Base-by-base conservation (phyloP, 768 basidiomycete genomes). In the Arthromyces matolae region DNA sequence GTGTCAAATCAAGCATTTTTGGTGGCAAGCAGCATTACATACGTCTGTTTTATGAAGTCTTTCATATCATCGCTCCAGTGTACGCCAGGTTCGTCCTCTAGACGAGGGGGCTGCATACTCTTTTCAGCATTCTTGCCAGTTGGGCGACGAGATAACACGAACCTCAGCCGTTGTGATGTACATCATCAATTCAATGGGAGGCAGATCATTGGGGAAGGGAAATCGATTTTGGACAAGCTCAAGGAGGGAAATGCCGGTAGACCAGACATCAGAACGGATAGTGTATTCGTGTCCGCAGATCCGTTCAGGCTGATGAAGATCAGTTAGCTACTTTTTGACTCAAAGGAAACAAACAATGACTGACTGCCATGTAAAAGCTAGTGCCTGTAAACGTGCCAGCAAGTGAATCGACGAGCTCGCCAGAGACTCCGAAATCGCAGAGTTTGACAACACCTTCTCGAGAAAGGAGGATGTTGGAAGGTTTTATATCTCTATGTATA, bases 321-420 rank as follows among this genome's bases (percentile, higher is more conserved):
- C 37, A 20, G 34, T 59, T 44, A 51, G 46, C 24, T 43, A 52
- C 43, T 39, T 45, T 25, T 36, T 7, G 51, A 33, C 28, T 5
- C 29, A 14, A 31, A 46, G 37, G 24, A 33, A 41, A 41, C n/a
- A 19, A 18, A 7, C 10, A 23, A 31, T 28, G 23, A 81, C 94
- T 67, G 60, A 97, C 95, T 55, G 96, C 94, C 95, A 98, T 98
- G 69, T 98, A 99, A 56, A 90, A 88, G 63, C 93, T 93, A 35
- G 95, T 98, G 6, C 96, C 96, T 1, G 95, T 98, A 62, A 97
- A 98, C 1, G 96, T 98, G 45, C 89, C 90, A 13, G 96, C 96
- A 53, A 89, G 67, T 42, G 89, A 92, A 60, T 88, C 83, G 58
- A 97, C 84, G 19, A 99, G 78, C 67, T 96, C 91, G 33, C 95